phyloP scores from a whole-genome alignment of 1,139 yeast genomes.

The Geotrichum europaeum region DNA sequence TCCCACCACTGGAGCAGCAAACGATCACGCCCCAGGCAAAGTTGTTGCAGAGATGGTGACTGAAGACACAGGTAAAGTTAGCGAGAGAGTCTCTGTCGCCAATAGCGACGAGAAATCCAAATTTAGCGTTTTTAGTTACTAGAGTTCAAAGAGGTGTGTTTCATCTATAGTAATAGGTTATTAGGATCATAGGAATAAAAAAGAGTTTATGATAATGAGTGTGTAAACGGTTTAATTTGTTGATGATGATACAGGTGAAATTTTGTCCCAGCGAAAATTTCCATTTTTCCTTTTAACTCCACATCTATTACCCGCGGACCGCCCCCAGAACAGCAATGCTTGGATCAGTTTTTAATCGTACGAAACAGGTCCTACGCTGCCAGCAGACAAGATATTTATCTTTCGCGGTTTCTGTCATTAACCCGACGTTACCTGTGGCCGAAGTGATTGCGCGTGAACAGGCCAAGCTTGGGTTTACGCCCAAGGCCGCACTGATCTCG shows the following conservation, averaged over 20 bases:
- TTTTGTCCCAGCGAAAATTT: not conserved
- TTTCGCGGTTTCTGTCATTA: slow-evolving; percentile 18
- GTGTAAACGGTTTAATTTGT: too few relatives aligned
- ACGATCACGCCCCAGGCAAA: not conserved
- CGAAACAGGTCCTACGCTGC: not conserved
- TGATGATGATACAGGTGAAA: not conserved
- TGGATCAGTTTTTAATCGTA: not conserved
- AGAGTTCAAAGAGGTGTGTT: not conserved
- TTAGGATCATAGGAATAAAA: not conserved
- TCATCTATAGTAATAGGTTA: not conserved
- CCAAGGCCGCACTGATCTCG: slow-evolving; percentile 23
- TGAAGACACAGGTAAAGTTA: not conserved
- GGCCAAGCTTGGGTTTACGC: slow-evolving; percentile 2
- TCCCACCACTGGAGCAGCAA: not conserved
- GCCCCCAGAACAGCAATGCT: not conserved
- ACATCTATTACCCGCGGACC: not conserved
- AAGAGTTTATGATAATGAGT: not conserved
- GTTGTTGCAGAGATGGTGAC: not conserved
- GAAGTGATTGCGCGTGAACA: slow-evolving; percentile 19
- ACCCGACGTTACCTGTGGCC: slow-evolving; percentile 20
- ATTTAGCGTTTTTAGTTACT: not conserved
- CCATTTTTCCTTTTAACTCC: not conserved
- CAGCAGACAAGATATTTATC: not conserved
- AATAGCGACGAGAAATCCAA: not conserved
- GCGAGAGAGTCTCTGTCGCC: not conserved